Base-by-base conservation (phyloP, 2,329 filamentous ascomycete species). In the Xylariales sp. region DNA sequence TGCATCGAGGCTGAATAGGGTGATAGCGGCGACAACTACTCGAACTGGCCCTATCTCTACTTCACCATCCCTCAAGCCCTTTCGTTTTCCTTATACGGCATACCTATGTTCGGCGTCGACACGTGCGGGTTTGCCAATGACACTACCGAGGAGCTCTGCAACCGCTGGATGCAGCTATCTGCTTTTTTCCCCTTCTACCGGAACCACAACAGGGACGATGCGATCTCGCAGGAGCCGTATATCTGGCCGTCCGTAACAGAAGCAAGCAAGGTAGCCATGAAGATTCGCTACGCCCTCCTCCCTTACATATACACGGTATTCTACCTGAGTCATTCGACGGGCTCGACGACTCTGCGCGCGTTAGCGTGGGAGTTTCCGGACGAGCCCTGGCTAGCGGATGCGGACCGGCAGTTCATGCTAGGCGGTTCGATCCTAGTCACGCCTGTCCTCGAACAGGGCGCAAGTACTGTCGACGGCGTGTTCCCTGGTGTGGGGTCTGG, bases 151-250 rank as follows among this genome's bases (percentile, higher is more conserved):
- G 90, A 93, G 75, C 86, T 94, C 3, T 94, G 91, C 80, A 87
- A 87, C 62, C 84, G 91, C 23, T 93, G 91, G 90, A 91, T 91
- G 89, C 88, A 91, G 74, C 82, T 92, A 1, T 86, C 84, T 0
- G 90, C 90, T 10, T 93, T 93, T 83, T 93, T 93, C 81, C 90
- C 91, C 6, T 93, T 93, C 80, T 93, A 93, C 80, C 84, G 91
- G 32, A 93, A 93, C 79, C 91, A 94, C 82, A 93, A 93, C 75
- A 81, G 81, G 3, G 80, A 91, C 1, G 84, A 83, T 0, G 86
- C 88, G 10, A 83, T 83, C 58, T 76, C 86, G 0, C 92, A 94
- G 75, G 92, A 94, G 78, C 90, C 91, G 0, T 94, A 92, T 74
- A 76, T 85, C 16, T 94, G 91, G 91, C 81, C 81, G 3, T 85